Conservation (phyloP, 2,329 filamentous ascomycete genomes). For the Passalora sequoiae region DNA sequence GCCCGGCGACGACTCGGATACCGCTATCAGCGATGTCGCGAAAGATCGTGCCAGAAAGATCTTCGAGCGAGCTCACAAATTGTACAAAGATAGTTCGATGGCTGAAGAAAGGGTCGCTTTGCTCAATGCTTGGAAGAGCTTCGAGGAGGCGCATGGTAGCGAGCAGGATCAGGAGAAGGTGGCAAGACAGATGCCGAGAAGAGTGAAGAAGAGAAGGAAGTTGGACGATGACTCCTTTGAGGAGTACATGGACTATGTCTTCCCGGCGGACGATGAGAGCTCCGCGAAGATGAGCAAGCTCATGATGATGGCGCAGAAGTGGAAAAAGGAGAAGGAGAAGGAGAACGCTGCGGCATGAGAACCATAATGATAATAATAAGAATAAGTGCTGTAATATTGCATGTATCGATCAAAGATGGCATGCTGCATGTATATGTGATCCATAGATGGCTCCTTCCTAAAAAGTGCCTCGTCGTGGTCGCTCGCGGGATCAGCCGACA, state of each 20-base stretch:
- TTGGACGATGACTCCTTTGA: constrained; percentile 90
- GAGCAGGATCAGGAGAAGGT: constrained; percentile 72
- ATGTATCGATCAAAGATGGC: too few relatives aligned
- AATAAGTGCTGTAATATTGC: too few relatives aligned
- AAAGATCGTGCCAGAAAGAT: constrained; percentile 76
- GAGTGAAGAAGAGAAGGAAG: constrained; percentile 86
- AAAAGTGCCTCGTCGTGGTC: too few relatives aligned
- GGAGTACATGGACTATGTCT: constrained; percentile 95
- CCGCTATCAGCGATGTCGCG: constrained; percentile 69
- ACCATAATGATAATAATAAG: too few relatives aligned
- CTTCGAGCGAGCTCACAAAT: constrained; percentile 78
- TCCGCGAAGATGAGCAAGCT: constrained; percentile 72
- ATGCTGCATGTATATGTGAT: too few relatives aligned
- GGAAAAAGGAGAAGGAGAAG: constrained; percentile 62
- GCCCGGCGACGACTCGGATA: constrained; percentile 51
- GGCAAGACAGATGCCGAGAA: constrained; percentile 87
- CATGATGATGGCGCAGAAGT: constrained; percentile 77
- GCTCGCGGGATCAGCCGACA: too few relatives aligned
- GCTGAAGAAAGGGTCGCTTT: constrained; percentile 92
- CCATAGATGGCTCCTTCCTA: too few relatives aligned
- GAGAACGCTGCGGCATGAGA: too few relatives aligned
- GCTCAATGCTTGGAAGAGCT: constrained; percentile 86
- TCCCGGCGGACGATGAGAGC: constrained; percentile 82
- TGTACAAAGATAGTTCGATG: constrained; percentile 82
- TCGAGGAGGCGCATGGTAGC: constrained; percentile 79